Evolutionary conservation across 2,329 filamentous ascomycete genomes (phyloP).

Genomic region (Aspergillus sp.): DNA sequence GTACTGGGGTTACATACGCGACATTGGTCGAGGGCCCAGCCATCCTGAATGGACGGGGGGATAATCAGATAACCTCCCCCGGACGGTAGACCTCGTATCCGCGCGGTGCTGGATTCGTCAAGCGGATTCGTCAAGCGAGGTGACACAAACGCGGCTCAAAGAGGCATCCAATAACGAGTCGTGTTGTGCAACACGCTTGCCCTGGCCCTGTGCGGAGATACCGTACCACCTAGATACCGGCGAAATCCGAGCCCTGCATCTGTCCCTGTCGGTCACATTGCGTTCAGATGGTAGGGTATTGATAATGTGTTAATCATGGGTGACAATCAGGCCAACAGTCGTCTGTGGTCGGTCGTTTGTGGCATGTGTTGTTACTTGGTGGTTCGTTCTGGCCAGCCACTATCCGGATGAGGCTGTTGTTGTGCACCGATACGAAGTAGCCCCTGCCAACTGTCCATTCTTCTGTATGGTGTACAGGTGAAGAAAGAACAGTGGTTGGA

Average conservation of each 20-base stretch:
- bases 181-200: not conserved
- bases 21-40: not conserved
- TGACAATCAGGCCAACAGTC: no score
- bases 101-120: no score
- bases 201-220: not conserved
- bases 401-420: no score
- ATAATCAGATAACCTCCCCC: not conserved
- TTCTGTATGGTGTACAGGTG: no score
- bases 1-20: not conserved
- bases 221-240: constrained; percentile 3
- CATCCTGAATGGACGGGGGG: not conserved
- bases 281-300: not conserved
- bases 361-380: no score
- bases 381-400: no score
- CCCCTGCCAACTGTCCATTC: no score
- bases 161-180: not conserved
- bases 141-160: constrained; percentile 13
- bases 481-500: no score
- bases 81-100: constrained; percentile 12
- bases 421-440: no score
- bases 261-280: not conserved
- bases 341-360: no score
- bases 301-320: no score
- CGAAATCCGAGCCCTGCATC: constrained; percentile 9
- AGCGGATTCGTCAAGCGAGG: constrained; percentile 7